These are phyloP conservation scores for Xylariaceae sp. DNA, from an alignment of 2,329 filamentous ascomycete species.

Conservation along the genomic window DNA sequence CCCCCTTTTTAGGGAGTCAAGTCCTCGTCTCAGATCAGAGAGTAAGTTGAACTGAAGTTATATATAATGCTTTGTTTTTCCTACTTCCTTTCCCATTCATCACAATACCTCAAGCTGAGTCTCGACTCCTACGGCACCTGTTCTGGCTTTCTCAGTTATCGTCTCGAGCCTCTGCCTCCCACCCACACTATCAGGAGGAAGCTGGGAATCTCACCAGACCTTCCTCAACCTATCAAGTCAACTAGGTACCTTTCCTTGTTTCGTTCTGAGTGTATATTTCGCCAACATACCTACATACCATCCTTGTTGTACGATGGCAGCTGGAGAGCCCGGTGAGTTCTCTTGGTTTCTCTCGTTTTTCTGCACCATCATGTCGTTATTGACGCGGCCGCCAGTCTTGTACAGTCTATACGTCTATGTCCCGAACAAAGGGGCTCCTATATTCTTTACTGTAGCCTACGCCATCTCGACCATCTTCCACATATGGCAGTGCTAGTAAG, in stretches of 20 bases:
- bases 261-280: not conserved
- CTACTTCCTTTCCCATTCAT: too few relatives aligned
- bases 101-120: too few relatives aligned
- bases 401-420: constrained; percentile 38
- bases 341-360: not conserved
- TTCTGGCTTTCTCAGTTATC: too few relatives aligned
- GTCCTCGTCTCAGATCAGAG: too few relatives aligned
- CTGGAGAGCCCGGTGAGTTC: not conserved
- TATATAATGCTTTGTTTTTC: too few relatives aligned
- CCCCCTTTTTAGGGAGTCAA: too few relatives aligned
- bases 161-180: too few relatives aligned
- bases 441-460: constrained; percentile 44
- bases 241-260: not conserved
- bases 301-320: not conserved
- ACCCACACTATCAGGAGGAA: too few relatives aligned
- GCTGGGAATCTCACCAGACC: too few relatives aligned
- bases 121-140: too few relatives aligned
- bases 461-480: constrained; percentile 38
- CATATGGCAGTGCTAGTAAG: constrained; percentile 43
- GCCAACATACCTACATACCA: not conserved
- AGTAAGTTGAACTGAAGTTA: too few relatives aligned
- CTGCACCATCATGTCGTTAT: not conserved
- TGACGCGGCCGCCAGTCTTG: not conserved
- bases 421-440: constrained; percentile 46
- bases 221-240: too few relatives aligned